Percentiles rank a stretch among this genome's conserved stretches.
Conservation (phyloP, 2,329 filamentous ascomycete genomes). For the Knoxdaviesia proteae region DNA sequence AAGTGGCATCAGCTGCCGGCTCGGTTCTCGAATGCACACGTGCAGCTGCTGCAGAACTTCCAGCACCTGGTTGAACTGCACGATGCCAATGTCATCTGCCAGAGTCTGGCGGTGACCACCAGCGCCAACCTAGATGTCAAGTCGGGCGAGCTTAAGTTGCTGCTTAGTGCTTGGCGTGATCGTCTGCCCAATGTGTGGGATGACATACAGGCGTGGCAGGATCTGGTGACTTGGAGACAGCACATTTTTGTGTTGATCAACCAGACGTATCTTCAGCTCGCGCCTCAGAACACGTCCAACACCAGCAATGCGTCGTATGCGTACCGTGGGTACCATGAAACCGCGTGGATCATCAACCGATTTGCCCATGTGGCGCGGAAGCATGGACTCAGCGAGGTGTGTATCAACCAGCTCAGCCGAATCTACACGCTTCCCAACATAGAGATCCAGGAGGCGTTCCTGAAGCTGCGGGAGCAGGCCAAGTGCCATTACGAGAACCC, state of each 20-base stretch:
- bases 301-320: conserved; percentile 83
- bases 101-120: conserved; percentile 70
- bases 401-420: conserved; percentile 86
- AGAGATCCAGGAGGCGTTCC: conserved; percentile 95
- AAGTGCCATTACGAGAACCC: conserved; percentile 97
- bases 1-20: conserved; percentile 98
- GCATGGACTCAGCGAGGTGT: conserved; percentile 90
- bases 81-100: conserved; percentile 90
- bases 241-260: conserved; percentile 98
- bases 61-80: conserved; percentile 94
- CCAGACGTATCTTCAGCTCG: conserved; percentile 66
- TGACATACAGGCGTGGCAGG: conserved; percentile 98
- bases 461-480: conserved; percentile 95
- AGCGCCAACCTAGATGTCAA: conserved; percentile 76
- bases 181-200: conserved; percentile 95
- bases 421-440: conserved; percentile 99
- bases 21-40: conserved; percentile 82
- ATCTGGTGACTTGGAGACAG: conserved; percentile 97
- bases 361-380: conserved; percentile 96
- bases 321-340: conserved; percentile 94
- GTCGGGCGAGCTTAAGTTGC: conserved; percentile 82
- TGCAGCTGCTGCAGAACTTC: conserved; percentile 90
- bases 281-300: conserved; percentile 56
- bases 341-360: conserved; percentile 98
- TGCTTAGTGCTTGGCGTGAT: conserved; percentile 89